Base-by-base conservation (phyloP, 148 eudicot species). In the Fagopyrum esculentum region DNA sequence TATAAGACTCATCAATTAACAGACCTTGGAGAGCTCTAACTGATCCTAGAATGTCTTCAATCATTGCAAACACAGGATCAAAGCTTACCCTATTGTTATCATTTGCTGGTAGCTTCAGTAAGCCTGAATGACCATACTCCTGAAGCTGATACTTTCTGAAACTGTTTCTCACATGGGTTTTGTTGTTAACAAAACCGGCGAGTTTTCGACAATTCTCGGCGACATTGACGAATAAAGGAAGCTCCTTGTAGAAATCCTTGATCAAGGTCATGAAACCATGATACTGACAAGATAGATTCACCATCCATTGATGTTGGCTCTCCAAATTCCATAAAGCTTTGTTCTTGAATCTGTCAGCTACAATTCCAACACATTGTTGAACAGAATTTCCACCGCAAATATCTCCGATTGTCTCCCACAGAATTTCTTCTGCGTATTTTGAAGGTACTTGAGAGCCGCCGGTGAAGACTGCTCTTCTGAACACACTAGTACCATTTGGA, bases 301-400 rank as follows among this genome's bases (percentile, higher is more conserved):
- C 85, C 98, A 95, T 92, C 97, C 97, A 95, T 17, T 82, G 97
- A 83, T 92, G 82, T 72, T 85, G 96, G 76, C 68, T 71, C 83
- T 95, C 98, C 50, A 95, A 81, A 81, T 86, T 89, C 88, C 75
- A 86, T 80, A 95, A 85, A 7, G 93, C 92, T 72, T 87, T 77
- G 74, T 80, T 80, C 79, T 89, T 92, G 76, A 92, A 95, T 86
- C 80, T 92, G 80, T 95, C 98, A 17, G 97, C 76, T 45, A 95
- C 93, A 45, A 95, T 87, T 48, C 98, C 93, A 3, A 86, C 96
- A 77, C 98, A 95, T 75, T 83, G 89, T 10, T 85, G 91, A 75
- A 92, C 78, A 11, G 78, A 72, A 78, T 78, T 87, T 47, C 90
- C 97, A 80, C 98, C 94, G 79, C 98, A 90, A 59, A 86, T 84